These are phyloP conservation scores for Hyphodiscus hymeniophilus DNA, from an alignment of 495 filamentous ascomycete genomes.

Conservation along the genomic window DNA sequence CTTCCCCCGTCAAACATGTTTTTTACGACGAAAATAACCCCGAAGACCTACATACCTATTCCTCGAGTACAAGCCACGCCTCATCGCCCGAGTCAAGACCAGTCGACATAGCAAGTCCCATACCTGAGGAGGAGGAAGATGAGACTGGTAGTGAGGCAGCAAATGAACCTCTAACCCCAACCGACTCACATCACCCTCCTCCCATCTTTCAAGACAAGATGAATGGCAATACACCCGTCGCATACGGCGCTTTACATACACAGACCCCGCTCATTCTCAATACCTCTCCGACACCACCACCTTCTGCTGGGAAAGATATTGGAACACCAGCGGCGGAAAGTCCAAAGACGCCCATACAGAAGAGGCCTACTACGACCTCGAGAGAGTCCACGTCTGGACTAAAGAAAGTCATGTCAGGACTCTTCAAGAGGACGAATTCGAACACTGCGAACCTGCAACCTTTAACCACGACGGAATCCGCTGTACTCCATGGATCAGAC, in stretches of 20 bases:
- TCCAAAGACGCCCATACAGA: constrained; percentile 13
- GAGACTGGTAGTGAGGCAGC: constrained; percentile 18
- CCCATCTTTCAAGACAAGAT: constrained; percentile 9
- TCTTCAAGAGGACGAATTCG: constrained; percentile 29
- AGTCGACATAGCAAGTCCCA: constrained; percentile 12
- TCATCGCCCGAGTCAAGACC: constrained; percentile 15
- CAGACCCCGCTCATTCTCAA: constrained; percentile 22
- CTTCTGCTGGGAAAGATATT: not conserved
- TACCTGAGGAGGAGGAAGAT: constrained; percentile 19
- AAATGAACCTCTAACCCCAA: constrained; percentile 20
- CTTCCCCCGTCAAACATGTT: not conserved
- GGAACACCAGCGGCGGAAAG: constrained; percentile 9
- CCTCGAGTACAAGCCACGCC: constrained; percentile 3
- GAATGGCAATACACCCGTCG: not conserved
- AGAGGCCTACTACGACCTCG: constrained; percentile 17
- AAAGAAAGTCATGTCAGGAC: constrained; percentile 25
- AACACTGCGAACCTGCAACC: constrained; percentile 18
- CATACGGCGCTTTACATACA: not conserved
- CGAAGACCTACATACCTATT: not conserved
- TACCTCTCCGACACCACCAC: constrained; percentile 21
- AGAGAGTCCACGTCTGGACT: constrained; percentile 23
- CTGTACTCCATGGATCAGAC: constrained; percentile 24
- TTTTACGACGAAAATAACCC: constrained; percentile 1
- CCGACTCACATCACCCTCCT: constrained; percentile 6
- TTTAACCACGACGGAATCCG: constrained; percentile 26